Evolutionary conservation across 371 early-diverging fungal species (phyloP), one percentile per base, ranked within the genome.

Genomic region (Mortierella sp.): DNA sequence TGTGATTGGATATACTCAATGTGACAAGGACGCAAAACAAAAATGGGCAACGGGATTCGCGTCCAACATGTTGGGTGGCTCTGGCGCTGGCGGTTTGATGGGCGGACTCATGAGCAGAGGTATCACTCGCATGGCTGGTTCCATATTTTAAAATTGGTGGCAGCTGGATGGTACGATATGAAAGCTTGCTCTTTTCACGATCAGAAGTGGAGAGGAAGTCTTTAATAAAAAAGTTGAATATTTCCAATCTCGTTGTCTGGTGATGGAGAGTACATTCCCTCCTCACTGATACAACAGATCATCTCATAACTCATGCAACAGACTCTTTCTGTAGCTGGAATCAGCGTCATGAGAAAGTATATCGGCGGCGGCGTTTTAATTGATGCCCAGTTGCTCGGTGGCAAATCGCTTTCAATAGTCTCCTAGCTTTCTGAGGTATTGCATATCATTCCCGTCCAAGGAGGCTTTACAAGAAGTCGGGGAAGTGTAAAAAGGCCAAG

Each of bases 1-100:
- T 74, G 92, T 97, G 41, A 86, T 96, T 74, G 98, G 98, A n/a
- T 98, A 97, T 76, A 94, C 95, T 32, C 91, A 94, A 67, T 97
- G 98, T 74, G 97, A 98, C 83, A 96, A 96, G 90, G 96, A 94
- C 82, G 94, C 94, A 10, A 92, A 94, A 80, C 85, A 85, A 71
- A 90, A 89, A 76, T 94, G 93, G 93, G 80, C 80, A 19, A 45
- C 65, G 0, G 80, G 80, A 50, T 80, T 80, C 48, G 80, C 80
- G 4, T 71, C 75, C 69, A 80, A 80, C 47, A 71, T 80, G 75
- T 58, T 80, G 59, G 75, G 80, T 3, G 75, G 80, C 4, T 64
- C 75, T n/a, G 68, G 60, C 13, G 67, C 79, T 21, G 58, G 69
- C 11, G 75, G 80, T 2, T 21, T 80, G 36, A 63, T 80, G 67